Conservation (phyloP, 768 basidiomycete species). For the Boletus rubroflammeus region DNA sequence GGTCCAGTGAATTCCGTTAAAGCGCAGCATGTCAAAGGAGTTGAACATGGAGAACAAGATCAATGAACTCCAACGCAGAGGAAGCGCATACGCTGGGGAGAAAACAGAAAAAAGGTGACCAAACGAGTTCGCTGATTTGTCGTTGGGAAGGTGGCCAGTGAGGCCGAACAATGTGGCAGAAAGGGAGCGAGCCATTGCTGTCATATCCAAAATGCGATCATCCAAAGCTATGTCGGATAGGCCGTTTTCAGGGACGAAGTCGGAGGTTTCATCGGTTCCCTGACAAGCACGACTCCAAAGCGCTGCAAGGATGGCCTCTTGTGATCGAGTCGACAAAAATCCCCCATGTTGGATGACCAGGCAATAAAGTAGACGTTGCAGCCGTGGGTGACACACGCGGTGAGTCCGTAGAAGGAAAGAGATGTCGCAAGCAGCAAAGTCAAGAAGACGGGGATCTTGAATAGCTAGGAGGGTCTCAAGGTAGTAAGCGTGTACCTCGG, state of each 20-base stretch:
- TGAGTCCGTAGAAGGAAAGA: conserved; percentile 32
- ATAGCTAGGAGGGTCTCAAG: conserved; percentile 38
- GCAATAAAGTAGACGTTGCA: conserved; percentile 43
- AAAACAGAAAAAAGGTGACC: conserved; percentile 22
- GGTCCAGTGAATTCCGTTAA: neutral
- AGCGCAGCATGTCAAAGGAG: neutral
- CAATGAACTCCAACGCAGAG: conserved; percentile 43
- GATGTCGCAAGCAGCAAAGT: conserved; percentile 35
- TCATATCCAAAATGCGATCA: conserved; percentile 4
- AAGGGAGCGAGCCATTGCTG: conserved; percentile 12
- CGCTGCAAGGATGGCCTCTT: conserved; percentile 34
- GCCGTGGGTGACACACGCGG: conserved; percentile 31
- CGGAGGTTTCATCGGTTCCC: neutral
- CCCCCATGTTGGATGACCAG: conserved; percentile 31
- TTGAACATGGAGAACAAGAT: conserved; percentile 36
- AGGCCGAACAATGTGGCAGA: conserved; percentile 11
- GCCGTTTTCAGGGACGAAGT: neutral
- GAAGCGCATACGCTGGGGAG: conserved; percentile 26
- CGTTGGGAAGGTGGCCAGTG: neutral
- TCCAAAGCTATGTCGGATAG: neutral
- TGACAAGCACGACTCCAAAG: conserved; percentile 34
- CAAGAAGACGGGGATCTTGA: conserved; percentile 25
- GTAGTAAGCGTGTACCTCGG: conserved; percentile 47
- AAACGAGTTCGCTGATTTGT: neutral
- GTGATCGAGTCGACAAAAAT: conserved; percentile 25